Percentiles rank a stretch among this genome's conserved stretches.
Conservation (phyloP, 257 asterid genomes). For the Lavandula angustifolia region DNA sequence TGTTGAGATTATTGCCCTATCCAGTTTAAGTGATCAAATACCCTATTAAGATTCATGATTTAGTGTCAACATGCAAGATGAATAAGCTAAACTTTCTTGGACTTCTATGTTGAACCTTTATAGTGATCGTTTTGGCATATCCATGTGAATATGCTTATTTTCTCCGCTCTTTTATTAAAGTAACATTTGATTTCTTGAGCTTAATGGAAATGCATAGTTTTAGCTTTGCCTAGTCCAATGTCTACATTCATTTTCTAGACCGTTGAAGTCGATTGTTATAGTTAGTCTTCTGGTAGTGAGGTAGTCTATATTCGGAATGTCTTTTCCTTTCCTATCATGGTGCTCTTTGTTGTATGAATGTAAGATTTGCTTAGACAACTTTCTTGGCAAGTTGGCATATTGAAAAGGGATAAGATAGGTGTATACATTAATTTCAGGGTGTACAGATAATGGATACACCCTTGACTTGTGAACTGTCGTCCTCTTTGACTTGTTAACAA, state of each 20-base stretch:
- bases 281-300: background rate
- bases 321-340: constrained; percentile 1
- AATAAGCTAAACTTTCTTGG: background rate
- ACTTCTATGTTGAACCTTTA: constrained; percentile 1
- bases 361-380: constrained; percentile 6
- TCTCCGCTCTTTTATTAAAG: background rate
- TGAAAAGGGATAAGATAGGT: constrained; percentile 14
- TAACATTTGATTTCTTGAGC: background rate
- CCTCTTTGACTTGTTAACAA: constrained; percentile 13
- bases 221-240: constrained; percentile 14
- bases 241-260: background rate
- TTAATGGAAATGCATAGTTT: background rate
- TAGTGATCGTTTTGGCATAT: constrained; percentile 4
- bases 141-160: background rate
- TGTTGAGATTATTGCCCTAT: background rate
- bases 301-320: too few relatives aligned
- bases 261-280: background rate
- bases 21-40: constrained; percentile 21
- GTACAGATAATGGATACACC: constrained; percentile 2
- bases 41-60: constrained; percentile 13
- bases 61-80: background rate
- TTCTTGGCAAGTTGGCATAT: constrained; percentile 1
- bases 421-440: background rate
- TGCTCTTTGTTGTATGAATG: constrained; percentile 6
- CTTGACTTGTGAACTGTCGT: constrained; percentile 1